Conservation (phyloP, 306 rosid species). For the Vicia villosa region DNA sequence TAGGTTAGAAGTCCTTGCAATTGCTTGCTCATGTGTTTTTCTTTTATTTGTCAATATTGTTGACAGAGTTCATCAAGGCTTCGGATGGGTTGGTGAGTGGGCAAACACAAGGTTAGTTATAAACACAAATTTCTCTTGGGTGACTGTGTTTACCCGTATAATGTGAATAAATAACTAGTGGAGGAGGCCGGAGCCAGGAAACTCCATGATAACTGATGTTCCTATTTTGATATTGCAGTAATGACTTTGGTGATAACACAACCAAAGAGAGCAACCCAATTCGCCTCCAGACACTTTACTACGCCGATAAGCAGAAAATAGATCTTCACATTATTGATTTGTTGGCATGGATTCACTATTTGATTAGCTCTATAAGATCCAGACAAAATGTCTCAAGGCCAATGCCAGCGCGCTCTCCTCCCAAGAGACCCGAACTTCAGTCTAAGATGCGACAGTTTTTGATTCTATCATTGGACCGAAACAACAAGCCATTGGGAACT, state of each 20-base stretch:
- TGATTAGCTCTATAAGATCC: conserved; percentile 58
- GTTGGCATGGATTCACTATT: conserved; percentile 69
- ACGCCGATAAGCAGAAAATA: conserved; percentile 72
- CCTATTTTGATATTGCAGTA: conserved; percentile 49
- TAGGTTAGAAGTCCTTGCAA: not conserved
- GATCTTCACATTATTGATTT: conserved; percentile 70
- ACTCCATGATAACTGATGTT: conserved; percentile 2
- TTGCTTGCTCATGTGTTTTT: conserved; percentile 26
- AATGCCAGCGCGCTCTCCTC: conserved; percentile 59
- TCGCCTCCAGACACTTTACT: conserved; percentile 85
- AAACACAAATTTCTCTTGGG: conserved; percentile 3
- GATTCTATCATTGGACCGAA: conserved; percentile 35
- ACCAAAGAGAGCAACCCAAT: conserved; percentile 48
- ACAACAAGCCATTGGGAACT: conserved; percentile 35
- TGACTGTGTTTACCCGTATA: conserved; percentile 1
- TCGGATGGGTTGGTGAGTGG: conserved; percentile 99
- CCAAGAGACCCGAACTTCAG: conserved; percentile 58
- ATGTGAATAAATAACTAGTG: conserved; percentile 7
- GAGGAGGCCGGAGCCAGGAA: not conserved
- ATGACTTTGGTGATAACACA: conserved; percentile 55
- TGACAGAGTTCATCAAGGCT: conserved; percentile 93
- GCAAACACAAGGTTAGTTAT: conserved; percentile 75
- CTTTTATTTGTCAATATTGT: conserved; percentile 23
- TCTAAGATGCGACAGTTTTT: conserved; percentile 56
- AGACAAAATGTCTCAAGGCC: conserved; percentile 57